Conservation (phyloP, 352 stramenopile genomes). For the Stephanocyclus meneghinianus region DNA sequence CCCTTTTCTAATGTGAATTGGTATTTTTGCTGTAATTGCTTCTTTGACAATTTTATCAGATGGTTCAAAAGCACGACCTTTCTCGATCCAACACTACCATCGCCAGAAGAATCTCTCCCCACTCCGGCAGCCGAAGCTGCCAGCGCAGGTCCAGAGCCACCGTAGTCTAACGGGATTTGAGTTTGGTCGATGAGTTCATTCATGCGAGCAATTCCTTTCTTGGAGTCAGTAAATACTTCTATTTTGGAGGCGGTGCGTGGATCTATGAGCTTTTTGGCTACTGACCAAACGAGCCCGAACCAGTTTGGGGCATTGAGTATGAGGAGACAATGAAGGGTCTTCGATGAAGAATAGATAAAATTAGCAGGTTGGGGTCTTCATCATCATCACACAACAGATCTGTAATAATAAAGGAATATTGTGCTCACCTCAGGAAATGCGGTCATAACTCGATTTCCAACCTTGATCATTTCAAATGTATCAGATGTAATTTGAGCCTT, state of each 20-base stretch:
- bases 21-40: conserved; percentile 18
- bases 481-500: conserved; percentile 46
- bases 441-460: conserved; percentile 52
- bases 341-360: not conserved
- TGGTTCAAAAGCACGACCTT: conserved; percentile 39
- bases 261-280: conserved; percentile 74
- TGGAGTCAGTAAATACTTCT: conserved; percentile 63
- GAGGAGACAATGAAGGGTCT: conserved; percentile 65
- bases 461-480: conserved; percentile 70
- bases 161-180: conserved; percentile 67
- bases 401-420: not conserved
- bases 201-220: conserved; percentile 52
- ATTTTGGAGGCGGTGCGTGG: conserved; percentile 67
- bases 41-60: conserved; percentile 36
- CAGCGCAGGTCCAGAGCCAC: conserved; percentile 51
- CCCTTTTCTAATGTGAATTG: conserved; percentile 31
- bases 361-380: not conserved
- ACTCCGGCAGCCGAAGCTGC: conserved; percentile 40
- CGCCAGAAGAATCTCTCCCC: not conserved
- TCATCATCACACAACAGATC: not conserved
- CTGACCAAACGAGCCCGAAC: conserved; percentile 66
- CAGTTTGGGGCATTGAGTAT: conserved; percentile 72
- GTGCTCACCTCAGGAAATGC: conserved; percentile 60
- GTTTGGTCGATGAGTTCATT: conserved; percentile 56
- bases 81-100: not conserved